phyloP scores from a whole-genome alignment of 164 flowering plant genomes.

The Vitis rotundifolia region DNA sequence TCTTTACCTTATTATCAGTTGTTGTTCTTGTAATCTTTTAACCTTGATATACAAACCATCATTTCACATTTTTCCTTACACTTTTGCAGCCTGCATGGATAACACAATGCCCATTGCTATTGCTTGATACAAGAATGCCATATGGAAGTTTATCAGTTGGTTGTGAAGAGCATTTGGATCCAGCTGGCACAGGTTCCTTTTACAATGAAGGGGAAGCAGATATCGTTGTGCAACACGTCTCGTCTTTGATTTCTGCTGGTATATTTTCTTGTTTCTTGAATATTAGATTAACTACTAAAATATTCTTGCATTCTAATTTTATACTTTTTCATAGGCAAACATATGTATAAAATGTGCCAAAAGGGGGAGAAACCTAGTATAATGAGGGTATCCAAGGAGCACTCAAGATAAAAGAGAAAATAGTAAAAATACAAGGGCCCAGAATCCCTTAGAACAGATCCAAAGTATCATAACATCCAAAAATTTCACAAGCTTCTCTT shows the following conservation, averaged over 20 bases:
- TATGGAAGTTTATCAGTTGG: slow-evolving; percentile 86
- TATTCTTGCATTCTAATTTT: no score
- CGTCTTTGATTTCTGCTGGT: slow-evolving; percentile 79
- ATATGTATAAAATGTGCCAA: no score
- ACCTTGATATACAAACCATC: neutral
- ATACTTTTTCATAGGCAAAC: no score
- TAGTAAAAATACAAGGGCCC: no score
- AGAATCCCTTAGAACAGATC: no score
- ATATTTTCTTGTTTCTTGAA: slow-evolving; percentile 7
- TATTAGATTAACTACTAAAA: neutral
- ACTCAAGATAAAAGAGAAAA: no score
- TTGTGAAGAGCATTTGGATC: slow-evolving; percentile 90
- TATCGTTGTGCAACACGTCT: slow-evolving; percentile 80
- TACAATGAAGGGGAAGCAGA: slow-evolving; percentile 97
- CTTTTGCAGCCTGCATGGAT: slow-evolving; percentile 86
- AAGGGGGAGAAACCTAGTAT: no score
- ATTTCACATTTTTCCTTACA: slow-evolving; percentile 1
- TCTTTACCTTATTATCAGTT: neutral
- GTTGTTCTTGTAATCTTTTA: neutral
- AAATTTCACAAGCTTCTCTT: no score
- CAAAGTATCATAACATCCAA: no score
- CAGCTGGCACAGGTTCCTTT: slow-evolving; percentile 93
- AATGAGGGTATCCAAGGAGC: no score
- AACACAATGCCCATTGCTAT: slow-evolving; percentile 81
- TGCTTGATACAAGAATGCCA: slow-evolving; percentile 93